These are phyloP conservation scores for Vitis rotundifolia DNA, from an alignment of 164 flowering plant genomes.

Conservation along the genomic window DNA sequence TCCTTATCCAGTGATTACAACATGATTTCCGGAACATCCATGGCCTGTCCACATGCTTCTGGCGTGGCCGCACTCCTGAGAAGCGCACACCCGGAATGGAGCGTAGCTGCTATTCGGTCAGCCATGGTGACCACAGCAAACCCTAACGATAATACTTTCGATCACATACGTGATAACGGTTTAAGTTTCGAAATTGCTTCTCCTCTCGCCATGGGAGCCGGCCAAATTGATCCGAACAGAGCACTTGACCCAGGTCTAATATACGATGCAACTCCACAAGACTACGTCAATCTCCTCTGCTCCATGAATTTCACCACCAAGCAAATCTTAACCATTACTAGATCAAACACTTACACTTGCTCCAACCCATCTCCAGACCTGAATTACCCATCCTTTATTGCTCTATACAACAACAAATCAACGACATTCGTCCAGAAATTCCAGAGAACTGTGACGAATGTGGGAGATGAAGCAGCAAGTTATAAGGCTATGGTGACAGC, in stretches of 20 bases:
- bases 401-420: slow-evolving; percentile 14
- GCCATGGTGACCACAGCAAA: slow-evolving; percentile 52
- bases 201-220: slow-evolving; percentile 50
- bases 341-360: slow-evolving; percentile 32
- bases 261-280: slow-evolving; percentile 39
- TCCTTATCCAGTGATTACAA: slow-evolving; percentile 26
- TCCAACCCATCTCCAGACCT: slow-evolving; percentile 39
- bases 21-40: slow-evolving; percentile 41
- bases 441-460: slow-evolving; percentile 47
- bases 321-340: slow-evolving; percentile 42
- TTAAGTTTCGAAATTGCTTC: slow-evolving; percentile 18
- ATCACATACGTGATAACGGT: slow-evolving; percentile 27
- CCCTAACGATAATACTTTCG: slow-evolving; percentile 28
- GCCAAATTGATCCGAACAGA: slow-evolving; percentile 42
- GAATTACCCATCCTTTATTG: slow-evolving; percentile 61
- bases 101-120: slow-evolving; percentile 46
- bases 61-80: slow-evolving; percentile 47
- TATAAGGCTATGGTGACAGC: slow-evolving; percentile 31
- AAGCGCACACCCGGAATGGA: slow-evolving; percentile 49
- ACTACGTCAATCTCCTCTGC: slow-evolving; percentile 44
- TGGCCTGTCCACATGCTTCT: slow-evolving; percentile 53
- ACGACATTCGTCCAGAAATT: slow-evolving; percentile 10
- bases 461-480: slow-evolving; percentile 38
- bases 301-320: slow-evolving; percentile 35
- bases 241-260: slow-evolving; percentile 55